These are phyloP conservation scores for Phytophthora melonis DNA, from an alignment of 352 stramenopile genomes.

Conservation along the genomic window DNA sequence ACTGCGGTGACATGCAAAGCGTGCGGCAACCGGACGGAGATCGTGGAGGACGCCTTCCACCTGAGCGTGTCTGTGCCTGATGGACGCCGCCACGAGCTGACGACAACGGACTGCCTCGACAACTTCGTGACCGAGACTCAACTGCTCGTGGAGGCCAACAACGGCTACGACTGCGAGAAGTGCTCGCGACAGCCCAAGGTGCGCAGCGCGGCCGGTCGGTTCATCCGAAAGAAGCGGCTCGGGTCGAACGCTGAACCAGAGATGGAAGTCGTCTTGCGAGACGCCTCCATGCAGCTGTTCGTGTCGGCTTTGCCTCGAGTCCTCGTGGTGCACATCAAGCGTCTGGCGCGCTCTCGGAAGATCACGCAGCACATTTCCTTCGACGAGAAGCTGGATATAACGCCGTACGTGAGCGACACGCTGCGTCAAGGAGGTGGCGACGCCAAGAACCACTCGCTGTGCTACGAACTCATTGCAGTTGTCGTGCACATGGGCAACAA, in stretches of 20 bases:
- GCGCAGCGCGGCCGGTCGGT: conserved; percentile 29
- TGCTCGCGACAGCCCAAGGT: conserved; percentile 58
- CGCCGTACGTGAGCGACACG: conserved; percentile 48
- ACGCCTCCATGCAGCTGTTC: conserved; percentile 65
- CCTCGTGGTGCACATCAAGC: conserved; percentile 79
- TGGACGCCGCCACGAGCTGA: conserved; percentile 21
- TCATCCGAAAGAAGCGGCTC: conserved; percentile 43
- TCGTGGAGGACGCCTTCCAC: conserved; percentile 68
- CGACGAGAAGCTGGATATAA: conserved; percentile 61
- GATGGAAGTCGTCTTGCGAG: conserved; percentile 47
- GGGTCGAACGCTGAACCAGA: conserved; percentile 37
- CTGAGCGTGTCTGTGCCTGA: conserved; percentile 66
- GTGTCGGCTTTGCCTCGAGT: conserved; percentile 62
- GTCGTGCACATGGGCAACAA: conserved; percentile 82
- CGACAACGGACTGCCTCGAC: conserved; percentile 58
- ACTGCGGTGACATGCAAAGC: conserved; percentile 58
- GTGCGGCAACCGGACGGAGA: conserved; percentile 64
- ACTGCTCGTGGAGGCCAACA: conserved; percentile 57
- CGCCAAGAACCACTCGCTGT: conserved; percentile 37
- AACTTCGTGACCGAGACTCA: conserved; percentile 60
- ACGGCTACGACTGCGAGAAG: conserved; percentile 79
- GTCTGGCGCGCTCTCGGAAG: conserved; percentile 59
- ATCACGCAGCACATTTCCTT: conserved; percentile 79
- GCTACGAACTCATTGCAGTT: conserved; percentile 73
- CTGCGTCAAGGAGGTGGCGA: conserved; percentile 35